Evolutionary conservation across 208 protist species (phyloP), one percentile per base, ranked within the genome.

Genomic region (Trypanosomatidae sp.): DNA sequence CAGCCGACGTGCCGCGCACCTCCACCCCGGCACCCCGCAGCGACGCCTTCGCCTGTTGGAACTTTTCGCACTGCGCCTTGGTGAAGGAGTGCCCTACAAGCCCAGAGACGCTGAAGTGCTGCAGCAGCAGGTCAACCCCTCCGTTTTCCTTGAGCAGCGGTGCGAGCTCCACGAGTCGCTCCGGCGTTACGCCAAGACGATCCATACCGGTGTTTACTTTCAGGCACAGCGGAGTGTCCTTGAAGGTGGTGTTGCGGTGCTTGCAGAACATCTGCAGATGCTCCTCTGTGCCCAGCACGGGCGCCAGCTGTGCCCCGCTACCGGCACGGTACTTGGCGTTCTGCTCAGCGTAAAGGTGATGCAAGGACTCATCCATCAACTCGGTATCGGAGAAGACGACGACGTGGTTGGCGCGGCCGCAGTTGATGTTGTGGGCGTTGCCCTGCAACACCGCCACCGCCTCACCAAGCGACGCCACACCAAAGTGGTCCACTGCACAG

Each of bases 361-460:
- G 36, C 5, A 39, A 39, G 36, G 71, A 78, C 71, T 84, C 80
- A 46, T 84, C 73, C 66, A 87, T 75, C 52, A 90, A 49, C 66
- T 86, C 86, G n/a, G 82, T 90, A 73, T 90, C 85, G 25, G 82
- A 90, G 67, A 90, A 90, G 64, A 88, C 68, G 46, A 88, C 64
- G 47, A 81, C 69, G 55, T 74, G 62, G 49, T 77, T 71, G 7
- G 33, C 39, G 36, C 71, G 62, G 28, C 74, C 70, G 3, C 43
- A 49, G 28, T 69, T 39, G 50, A 81, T 77, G 70, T 25, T 77
- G 56, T 69, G 70, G 2, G 50, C 33, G 43, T 74, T 56, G 15
- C 33, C 74, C 15, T 79, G 47, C 22, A 88, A 66, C 41, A 88
- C 62, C 49, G 69, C 68, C 46, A 84, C 44, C 28, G 86, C 86